phyloP scores from a whole-genome alignment of 2,329 filamentous ascomycete genomes.

The Aspergillus udagawae region DNA sequence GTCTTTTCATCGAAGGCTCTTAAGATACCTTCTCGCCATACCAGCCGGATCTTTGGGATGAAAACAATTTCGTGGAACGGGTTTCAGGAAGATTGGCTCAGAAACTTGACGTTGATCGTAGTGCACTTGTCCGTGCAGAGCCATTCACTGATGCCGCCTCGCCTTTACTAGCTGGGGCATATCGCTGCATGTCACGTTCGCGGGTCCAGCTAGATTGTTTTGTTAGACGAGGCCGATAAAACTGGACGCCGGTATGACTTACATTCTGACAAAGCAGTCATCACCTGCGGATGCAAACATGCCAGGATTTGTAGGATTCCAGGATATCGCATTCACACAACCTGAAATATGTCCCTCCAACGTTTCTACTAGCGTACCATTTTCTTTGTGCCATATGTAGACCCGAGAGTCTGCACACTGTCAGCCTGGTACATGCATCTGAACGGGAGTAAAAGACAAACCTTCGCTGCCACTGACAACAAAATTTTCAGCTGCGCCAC shows the following conservation, averaged over 20 bases:
- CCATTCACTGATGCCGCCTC: conserved; percentile 30
- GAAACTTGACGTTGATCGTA: conserved; percentile 37
- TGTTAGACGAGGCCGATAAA: conserved; percentile 4
- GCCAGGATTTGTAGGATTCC: conserved; percentile 77
- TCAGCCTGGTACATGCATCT: neutral
- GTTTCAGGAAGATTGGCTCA: conserved; percentile 10
- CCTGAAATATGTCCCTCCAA: conserved; percentile 70
- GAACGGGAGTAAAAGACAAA: conserved; percentile 35
- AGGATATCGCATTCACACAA: conserved; percentile 80
- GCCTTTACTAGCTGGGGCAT: conserved; percentile 22
- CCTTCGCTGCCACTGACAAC: conserved; percentile 89
- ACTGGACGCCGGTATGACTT: conserved; percentile 33
- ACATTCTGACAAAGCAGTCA: conserved; percentile 82
- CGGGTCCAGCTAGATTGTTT: conserved; percentile 29
- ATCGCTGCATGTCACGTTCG: conserved; percentile 28
- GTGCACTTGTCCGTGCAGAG: conserved; percentile 38
- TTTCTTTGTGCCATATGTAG: conserved; percentile 87
- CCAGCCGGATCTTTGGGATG: neutral
- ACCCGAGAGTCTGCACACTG: conserved; percentile 58
- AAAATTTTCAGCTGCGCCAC: conserved; percentile 87
- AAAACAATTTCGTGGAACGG: neutral
- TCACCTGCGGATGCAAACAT: conserved; percentile 92
- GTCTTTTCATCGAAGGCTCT: neutral
- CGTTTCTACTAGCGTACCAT: conserved; percentile 69
- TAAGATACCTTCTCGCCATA: neutral